Base-by-base conservation (phyloP, 176 grass and related monocot species). In the Rhynchospora tenuis region DNA sequence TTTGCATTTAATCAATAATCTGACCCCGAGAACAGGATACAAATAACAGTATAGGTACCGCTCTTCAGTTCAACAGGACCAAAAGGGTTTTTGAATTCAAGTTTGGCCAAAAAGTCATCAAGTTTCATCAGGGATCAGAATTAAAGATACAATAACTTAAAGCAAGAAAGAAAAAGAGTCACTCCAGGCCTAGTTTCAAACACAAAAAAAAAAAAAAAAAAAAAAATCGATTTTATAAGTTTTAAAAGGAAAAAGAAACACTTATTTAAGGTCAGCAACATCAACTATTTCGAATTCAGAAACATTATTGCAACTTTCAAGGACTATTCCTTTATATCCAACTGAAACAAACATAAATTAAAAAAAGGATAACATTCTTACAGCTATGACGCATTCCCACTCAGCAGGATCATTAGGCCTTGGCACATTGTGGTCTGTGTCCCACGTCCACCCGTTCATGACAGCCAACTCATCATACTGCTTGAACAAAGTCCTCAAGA, bases 361-460 rank as follows among this genome's bases (percentile, higher is more conserved):
- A 73, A 58, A 54, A 26, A 3, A 19, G 2, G 22, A 59, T 15
- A 73, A 47, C 2, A 84, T 45, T 58, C 82, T 75, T 46, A 81
- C 79, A 26, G 79, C 28, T 62, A 81, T 46, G 16, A 81, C 3
- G 17, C 33, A 59, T 9, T 81, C 79, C 79, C 79, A 81, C 7
- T 63, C 61, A 8, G 79, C 28, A 81, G 59, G 79, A 81, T 81
- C n/a, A n/a, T n/a, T n/a, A n/a, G n/a, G n/a, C n/a, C n/a, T n/a
- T n/a, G n/a, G n/a, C n/a, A n/a, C 16, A 81, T 81, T 81, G 42
- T 0, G 0, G 3, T 81, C 79, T 26, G 38, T 44, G 24, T 81
- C 79, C 79, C 79, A 81, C 1, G 16, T 9, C 79, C 79, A 81
- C 12, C 79, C 79, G 15, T 11, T 81, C 79, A 81, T 62, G 26